Evolutionary conservation across 1,284 basidiomycete species (phyloP).

Genomic region (Microbotryum violaceum): DNA sequence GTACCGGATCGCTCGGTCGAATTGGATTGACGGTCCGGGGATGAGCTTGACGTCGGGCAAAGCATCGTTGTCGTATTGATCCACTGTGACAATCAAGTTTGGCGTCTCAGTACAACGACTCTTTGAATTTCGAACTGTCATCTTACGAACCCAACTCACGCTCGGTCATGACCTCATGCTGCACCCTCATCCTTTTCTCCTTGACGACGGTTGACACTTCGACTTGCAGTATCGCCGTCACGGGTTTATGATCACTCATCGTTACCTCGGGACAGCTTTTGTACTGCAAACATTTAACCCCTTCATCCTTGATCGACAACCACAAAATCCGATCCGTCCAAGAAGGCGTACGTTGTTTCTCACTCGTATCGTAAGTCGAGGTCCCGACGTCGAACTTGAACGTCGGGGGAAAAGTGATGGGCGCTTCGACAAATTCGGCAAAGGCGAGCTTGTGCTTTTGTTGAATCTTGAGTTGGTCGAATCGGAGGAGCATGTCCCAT

Average conservation of each 20-base stretch:
- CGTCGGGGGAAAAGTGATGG: conserved; percentile 53
- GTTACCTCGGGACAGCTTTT: conserved; percentile 12
- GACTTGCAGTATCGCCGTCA: conserved; percentile 20
- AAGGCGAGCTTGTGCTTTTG: conserved; percentile 20
- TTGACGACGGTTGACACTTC: conserved; percentile 12
- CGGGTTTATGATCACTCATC: conserved; percentile 33
- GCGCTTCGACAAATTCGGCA: conserved; percentile 25
- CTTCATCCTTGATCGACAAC: conserved; percentile 6
- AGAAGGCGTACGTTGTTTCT: conserved; percentile 83
- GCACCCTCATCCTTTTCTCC: conserved; percentile 7
- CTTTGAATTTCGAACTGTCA: too few species aligned
- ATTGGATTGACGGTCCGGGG: conserved; percentile 20
- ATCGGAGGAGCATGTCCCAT: conserved; percentile 54
- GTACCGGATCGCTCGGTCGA: conserved; percentile 6
- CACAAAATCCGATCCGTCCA: conserved; percentile 50
- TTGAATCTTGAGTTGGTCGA: conserved; percentile 53
- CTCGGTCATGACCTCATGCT: conserved; percentile 12
- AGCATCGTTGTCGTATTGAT: conserved; percentile 2
- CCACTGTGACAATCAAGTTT: conserved; percentile 1
- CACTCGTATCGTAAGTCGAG: conserved; percentile 69
- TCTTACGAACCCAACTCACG: background rate
- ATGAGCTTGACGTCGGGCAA: conserved; percentile 22
- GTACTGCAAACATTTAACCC: conserved; percentile 15
- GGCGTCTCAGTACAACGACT: too few species aligned
- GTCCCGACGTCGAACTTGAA: conserved; percentile 89